phyloP scores from a whole-genome alignment of 345 rosid species.

The Gossypium mustelinum region DNA sequence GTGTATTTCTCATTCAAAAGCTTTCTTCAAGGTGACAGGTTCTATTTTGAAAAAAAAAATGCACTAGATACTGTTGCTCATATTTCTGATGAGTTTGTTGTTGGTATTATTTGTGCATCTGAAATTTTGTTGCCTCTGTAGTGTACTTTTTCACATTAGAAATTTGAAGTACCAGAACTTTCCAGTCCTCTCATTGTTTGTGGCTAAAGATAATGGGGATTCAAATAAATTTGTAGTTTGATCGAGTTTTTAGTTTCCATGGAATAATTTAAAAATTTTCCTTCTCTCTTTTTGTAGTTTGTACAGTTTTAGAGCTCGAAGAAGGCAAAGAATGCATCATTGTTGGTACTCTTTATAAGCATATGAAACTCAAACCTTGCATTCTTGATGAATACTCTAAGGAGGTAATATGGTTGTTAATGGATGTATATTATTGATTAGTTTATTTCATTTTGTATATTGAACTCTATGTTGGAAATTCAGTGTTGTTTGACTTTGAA shows the following conservation, averaged over 20 bases:
- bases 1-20: background rate
- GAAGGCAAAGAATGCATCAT: conserved; percentile 79
- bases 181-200: background rate
- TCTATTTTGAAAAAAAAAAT: background rate
- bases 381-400: conserved; percentile 92
- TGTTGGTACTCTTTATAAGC: conserved; percentile 89
- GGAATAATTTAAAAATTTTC: background rate
- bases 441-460: conserved; percentile 16
- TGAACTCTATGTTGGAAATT: conserved; percentile 4
- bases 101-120: background rate
- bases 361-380: conserved; percentile 93
- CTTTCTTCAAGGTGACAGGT: background rate
- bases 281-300: conserved; percentile 35
- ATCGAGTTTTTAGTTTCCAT: conserved; percentile 2
- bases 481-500: conserved; percentile 4
- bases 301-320: conserved; percentile 75
- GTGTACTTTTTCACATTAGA: background rate
- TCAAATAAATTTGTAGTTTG: background rate
- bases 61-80: background rate
- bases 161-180: background rate
- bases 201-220: background rate
- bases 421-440: conserved; percentile 5
- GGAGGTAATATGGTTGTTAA: conserved; percentile 37
- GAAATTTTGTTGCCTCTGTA: background rate
- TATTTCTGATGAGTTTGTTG: background rate